Base-by-base conservation (phyloP, 352 stramenopile species). In the Lagenidium sp. region DNA sequence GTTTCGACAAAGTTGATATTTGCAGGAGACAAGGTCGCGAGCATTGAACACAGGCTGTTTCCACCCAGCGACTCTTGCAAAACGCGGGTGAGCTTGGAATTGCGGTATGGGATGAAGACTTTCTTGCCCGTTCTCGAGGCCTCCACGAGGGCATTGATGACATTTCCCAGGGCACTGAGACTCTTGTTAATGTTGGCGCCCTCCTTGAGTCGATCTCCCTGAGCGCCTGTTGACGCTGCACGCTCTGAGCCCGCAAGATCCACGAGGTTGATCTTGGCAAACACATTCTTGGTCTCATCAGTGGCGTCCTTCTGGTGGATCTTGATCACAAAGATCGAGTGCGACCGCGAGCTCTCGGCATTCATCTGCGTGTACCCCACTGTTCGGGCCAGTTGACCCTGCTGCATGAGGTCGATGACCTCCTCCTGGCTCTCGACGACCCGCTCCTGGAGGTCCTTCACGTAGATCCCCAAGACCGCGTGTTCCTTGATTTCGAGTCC, bases 1-100 rank as follows among this genome's bases (percentile, higher is more conserved):
- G 85, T 98, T 64, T 99, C 95, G 2, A 95, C 57, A 36, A 88
- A 85, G 63, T 98, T 98, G 53, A 95, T 95, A 41, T 96, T 95
- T 4, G 94, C 90, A 2, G 95, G 89, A 20, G 82, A 97, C 5
- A 98, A 69, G 13, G 92, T 97, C 15, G 93, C 93, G 16, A 98
- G 63, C 91, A 98, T 97, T 0, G 96, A 93, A 24, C 92, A 98
- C n/a, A 89, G 53, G 44, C 82, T 94, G 39, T 98, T 98, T 19
- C 93, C 92, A 41, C 89, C 89, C 0, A 97, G 68, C 2, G 78
- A 95, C 41, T 97, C 85, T 50, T 97, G 86, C 6, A 97, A 45
- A 1, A 97, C 80, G 23, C 88, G 79, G 0, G 90, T 97, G n/a
- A 97, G 70, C 52, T 97, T 97, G 0, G 85, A 97, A 58, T 97